Percentiles rank a stretch among this genome's conserved stretches.
Conservation (phyloP, 1,284 basidiomycete species). For the Heimioporus punctisporus region DNA sequence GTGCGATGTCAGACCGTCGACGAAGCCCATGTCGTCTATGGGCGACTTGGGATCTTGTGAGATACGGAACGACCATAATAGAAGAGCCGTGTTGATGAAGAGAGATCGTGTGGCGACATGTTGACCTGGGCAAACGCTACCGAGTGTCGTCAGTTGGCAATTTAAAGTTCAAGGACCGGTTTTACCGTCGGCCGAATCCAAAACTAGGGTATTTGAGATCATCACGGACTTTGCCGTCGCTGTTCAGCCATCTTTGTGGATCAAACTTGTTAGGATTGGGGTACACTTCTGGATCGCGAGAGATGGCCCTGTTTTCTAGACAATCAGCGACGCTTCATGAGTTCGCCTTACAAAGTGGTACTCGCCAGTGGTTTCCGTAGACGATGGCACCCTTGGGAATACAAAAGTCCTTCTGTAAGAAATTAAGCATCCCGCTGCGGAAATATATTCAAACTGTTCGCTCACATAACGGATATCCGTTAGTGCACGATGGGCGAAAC, state of each 20-base stretch:
- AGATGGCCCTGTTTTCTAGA: conserved; percentile 31
- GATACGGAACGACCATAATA: conserved; percentile 64
- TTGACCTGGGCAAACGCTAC: conserved; percentile 61
- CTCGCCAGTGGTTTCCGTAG: conserved; percentile 35
- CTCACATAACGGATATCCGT: conserved; percentile 33
- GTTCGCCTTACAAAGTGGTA: neutral
- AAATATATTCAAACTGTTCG: neutral
- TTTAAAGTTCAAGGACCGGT: too few relatives aligned
- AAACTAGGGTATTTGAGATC: conserved; percentile 33
- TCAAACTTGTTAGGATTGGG: conserved; percentile 32
- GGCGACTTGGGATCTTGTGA: conserved; percentile 49
- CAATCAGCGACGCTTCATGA: too few relatives aligned
- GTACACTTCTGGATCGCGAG: conserved; percentile 28
- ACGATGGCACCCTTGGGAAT: conserved; percentile 36
- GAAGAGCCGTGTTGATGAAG: conserved; percentile 60
- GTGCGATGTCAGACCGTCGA: conserved; percentile 58
- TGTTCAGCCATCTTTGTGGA: conserved; percentile 29
- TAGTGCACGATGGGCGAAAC: conserved; percentile 31
- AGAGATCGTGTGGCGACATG: conserved; percentile 62
- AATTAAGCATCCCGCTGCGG: conserved; percentile 4
- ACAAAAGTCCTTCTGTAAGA: conserved; percentile 24
- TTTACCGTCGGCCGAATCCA: conserved; percentile 35
- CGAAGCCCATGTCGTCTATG: conserved; percentile 59
- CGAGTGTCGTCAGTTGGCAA: neutral
- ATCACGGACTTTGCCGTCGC: conserved; percentile 26